Conservation (phyloP, 352 stramenopile species). For the Phytophthora pistaciae region DNA sequence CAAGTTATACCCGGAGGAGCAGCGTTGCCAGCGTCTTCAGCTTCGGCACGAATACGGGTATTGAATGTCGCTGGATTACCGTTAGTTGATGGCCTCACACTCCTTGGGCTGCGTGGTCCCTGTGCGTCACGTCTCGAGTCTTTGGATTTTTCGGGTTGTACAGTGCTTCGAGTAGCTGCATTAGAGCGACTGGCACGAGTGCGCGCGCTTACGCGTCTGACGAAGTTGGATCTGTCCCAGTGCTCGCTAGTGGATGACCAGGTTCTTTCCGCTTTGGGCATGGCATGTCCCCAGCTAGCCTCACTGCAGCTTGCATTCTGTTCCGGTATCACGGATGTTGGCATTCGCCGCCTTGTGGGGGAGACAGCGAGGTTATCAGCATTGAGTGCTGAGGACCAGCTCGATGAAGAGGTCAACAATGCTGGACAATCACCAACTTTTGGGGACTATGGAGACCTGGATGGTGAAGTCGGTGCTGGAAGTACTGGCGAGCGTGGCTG, state of each 20-base stretch:
- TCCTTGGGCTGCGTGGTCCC: conserved; percentile 54
- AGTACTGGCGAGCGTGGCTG: conserved; percentile 39
- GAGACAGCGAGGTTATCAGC: conserved; percentile 17
- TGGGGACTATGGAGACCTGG: conserved; percentile 9
- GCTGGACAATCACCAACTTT: not conserved
- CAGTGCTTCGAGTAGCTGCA: conserved; percentile 48
- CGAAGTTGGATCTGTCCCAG: conserved; percentile 60
- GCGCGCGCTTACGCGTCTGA: conserved; percentile 42
- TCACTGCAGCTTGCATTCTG: conserved; percentile 65
- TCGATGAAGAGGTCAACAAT: conserved; percentile 6
- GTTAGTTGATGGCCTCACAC: conserved; percentile 62
- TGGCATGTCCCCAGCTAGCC: conserved; percentile 43
- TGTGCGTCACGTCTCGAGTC: conserved; percentile 32
- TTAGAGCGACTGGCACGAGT: conserved; percentile 55
- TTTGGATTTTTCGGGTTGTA: conserved; percentile 37
- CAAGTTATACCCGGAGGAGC: conserved; percentile 10
- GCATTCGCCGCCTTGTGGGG: conserved; percentile 59
- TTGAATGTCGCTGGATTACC: conserved; percentile 54
- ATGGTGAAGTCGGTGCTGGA: conserved; percentile 16
- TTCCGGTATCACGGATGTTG: conserved; percentile 58
- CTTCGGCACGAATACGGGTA: conserved; percentile 40
- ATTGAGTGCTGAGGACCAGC: conserved; percentile 5
- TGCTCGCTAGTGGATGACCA: conserved; percentile 68
- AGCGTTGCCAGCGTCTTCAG: conserved; percentile 6
- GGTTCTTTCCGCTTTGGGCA: conserved; percentile 55